Conservation (phyloP, 495 filamentous ascomycete species). For the Copromyces sp. region DNA sequence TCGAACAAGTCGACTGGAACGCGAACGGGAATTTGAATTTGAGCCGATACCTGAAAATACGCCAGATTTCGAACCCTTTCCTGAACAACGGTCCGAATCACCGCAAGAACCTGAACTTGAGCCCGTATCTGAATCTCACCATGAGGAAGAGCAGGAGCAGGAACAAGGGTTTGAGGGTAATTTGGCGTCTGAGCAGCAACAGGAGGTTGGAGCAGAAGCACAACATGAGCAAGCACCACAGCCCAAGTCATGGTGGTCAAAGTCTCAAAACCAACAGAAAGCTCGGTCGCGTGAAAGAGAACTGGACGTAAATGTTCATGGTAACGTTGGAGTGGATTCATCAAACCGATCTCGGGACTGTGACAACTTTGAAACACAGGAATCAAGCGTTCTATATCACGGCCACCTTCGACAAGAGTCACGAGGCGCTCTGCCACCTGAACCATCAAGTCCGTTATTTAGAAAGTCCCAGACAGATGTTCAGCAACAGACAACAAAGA, state of each 20-base stretch:
- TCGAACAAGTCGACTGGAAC: not conserved
- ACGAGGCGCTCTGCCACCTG: not conserved
- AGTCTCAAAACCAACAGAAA: not conserved
- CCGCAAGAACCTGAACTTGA: not conserved
- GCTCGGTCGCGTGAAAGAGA: not conserved
- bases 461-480: not conserved
- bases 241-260: not conserved
- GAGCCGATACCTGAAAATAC: not conserved
- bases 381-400: not conserved
- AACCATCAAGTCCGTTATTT: not conserved
- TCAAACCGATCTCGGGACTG: not conserved
- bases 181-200: not conserved
- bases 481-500: constrained; percentile 5
- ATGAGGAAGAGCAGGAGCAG: not conserved
- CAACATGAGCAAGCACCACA: not conserved
- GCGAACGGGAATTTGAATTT: not conserved
- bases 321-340: not conserved
- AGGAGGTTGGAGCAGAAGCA: not conserved
- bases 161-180: not conserved
- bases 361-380: not conserved
- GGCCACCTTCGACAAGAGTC: not conserved
- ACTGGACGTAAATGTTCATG: not conserved
- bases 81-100: not conserved
- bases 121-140: not conserved
- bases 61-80: not conserved